Conservation (phyloP, 768 basidiomycete species). For the Leucosporidium yakuticum region DNA sequence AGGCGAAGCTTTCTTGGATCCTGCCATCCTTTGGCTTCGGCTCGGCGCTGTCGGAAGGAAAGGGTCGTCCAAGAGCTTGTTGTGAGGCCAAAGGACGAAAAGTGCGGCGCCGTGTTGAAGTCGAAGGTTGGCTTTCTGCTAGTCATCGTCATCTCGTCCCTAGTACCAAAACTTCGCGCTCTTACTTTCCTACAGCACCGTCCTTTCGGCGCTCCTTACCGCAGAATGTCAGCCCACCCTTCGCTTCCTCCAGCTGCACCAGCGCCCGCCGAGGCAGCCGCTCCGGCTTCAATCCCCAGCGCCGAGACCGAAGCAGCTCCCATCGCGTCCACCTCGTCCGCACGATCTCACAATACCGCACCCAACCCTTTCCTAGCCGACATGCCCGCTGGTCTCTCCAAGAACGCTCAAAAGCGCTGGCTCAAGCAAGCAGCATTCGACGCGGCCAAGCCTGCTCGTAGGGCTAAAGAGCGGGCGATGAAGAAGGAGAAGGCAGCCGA, state of each 20-base stretch:
- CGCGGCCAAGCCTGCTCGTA: constrained; percentile 63
- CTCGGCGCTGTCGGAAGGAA: neutral
- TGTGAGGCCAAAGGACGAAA: neutral
- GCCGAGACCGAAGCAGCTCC: neutral
- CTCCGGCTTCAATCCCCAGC: neutral
- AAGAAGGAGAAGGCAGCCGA: constrained; percentile 61
- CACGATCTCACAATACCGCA: neutral
- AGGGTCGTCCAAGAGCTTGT: neutral
- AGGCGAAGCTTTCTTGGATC: neutral
- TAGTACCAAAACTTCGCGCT: no score
- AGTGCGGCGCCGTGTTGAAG: no score
- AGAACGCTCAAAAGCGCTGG: neutral
- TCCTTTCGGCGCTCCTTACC: no score
- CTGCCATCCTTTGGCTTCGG: neutral
- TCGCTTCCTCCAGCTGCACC: no score
- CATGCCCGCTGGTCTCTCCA: neutral
- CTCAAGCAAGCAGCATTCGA: constrained; percentile 47
- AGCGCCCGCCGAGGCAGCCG: no score
- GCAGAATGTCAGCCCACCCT: no score
- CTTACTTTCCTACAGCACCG: no score
- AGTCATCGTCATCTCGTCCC: no score
- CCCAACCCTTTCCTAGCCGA: neutral
- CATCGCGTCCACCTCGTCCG: neutral
- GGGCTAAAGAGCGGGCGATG: constrained; percentile 64
- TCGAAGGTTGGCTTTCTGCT: no score